phyloP scores from a whole-genome alignment of 2,329 filamentous ascomycete genomes.

The Coniella vitis region DNA sequence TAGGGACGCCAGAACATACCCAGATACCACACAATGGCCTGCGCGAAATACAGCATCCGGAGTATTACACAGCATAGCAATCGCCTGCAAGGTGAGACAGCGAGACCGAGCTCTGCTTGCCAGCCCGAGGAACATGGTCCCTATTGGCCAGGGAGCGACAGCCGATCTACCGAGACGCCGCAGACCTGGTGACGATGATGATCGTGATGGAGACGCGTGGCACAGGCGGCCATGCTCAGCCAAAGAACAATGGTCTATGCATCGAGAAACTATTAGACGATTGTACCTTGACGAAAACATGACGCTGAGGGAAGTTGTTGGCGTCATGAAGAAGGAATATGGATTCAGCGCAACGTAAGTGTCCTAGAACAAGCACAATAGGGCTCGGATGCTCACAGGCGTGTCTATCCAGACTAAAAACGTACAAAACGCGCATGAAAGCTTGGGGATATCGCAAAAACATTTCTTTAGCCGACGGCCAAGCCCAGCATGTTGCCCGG shows the following conservation, averaged over 20 bases:
- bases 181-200: too few relatives aligned
- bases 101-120: too few relatives aligned
- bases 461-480: not conserved
- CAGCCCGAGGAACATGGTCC: too few relatives aligned
- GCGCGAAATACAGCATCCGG: too few relatives aligned
- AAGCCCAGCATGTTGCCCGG: not conserved
- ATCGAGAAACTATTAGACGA: not conserved
- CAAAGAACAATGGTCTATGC: not conserved
- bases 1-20: too few relatives aligned
- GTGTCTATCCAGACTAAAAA: not conserved
- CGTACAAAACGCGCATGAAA: not conserved
- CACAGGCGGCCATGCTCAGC: not conserved
- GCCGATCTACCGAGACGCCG: too few relatives aligned
- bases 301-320: not conserved
- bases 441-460: constrained; percentile 1
- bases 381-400: not conserved
- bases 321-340: constrained; percentile 1
- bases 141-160: too few relatives aligned
- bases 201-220: not conserved
- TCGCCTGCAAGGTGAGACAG: too few relatives aligned
- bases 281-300: not conserved
- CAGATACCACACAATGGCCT: too few relatives aligned
- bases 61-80: too few relatives aligned
- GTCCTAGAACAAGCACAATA: not conserved
- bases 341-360: constrained; percentile 1